A percentile compares a stretch with the other conserved stretches of the same genome.
These are phyloP conservation scores for Sapria himalayana DNA, from an alignment of 345 rosid species.

Conservation along the genomic window DNA sequence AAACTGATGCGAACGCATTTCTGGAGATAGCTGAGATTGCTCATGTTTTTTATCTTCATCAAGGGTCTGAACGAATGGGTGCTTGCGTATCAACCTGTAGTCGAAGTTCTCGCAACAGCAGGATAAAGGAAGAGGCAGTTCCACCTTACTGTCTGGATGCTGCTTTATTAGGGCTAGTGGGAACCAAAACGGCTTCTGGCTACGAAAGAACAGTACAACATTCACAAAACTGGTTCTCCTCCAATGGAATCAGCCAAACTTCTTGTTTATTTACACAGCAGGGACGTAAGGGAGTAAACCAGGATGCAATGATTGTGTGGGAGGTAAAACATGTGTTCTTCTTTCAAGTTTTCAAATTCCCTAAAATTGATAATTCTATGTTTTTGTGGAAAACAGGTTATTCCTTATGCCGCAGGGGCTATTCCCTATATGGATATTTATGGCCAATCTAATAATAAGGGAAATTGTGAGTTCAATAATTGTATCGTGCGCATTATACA, in stretches of 20 bases:
- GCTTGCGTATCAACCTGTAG: slow-evolving; percentile 79
- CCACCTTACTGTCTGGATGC: slow-evolving; percentile 34
- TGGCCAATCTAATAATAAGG: too few species aligned
- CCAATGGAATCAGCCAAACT: slow-evolving; percentile 62
- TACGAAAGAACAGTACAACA: slow-evolving; percentile 34
- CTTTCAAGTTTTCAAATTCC: too few species aligned
- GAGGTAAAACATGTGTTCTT: too few species aligned
- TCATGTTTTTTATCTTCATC: slow-evolving; percentile 20
- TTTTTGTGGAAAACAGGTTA: too few species aligned
- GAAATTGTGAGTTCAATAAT: too few species aligned
- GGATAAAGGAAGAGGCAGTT: slow-evolving; percentile 48
- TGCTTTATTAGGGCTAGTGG: slow-evolving; percentile 47
- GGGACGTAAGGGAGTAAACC: slow-evolving; percentile 93
- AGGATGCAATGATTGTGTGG: slow-evolving; percentile 98
- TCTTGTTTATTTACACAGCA: slow-evolving; percentile 95
- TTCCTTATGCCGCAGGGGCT: too few species aligned
- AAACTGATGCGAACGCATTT: too few species aligned
- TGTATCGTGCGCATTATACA: too few species aligned
- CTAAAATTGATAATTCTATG: too few species aligned
- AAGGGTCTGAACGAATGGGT: slow-evolving; percentile 53
- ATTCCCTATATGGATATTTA: too few species aligned
- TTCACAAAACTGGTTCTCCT: slow-evolving; percentile 56
- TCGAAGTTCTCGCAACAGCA: slow-evolving; percentile 54
- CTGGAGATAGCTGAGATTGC: too few species aligned
- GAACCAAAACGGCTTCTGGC: slow-evolving; percentile 53